A percentile compares a stretch with the other conserved stretches of the same genome.
These are phyloP conservation scores for Torulaspora gathmanii DNA, from an alignment of 805 yeast genomes.

Conservation along the genomic window DNA sequence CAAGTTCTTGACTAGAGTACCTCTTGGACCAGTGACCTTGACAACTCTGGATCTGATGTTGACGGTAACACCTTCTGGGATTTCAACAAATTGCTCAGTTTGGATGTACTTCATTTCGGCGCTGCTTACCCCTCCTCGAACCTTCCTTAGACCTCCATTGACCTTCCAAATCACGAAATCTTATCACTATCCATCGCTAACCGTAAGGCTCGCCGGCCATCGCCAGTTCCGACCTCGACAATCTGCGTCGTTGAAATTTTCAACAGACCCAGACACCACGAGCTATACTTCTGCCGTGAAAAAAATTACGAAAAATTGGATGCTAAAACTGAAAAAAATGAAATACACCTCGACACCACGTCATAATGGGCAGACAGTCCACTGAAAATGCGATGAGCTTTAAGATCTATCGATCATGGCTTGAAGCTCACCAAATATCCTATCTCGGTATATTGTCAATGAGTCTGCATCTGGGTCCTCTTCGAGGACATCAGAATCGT, in stretches of 20 bases:
- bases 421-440: constrained; percentile 54
- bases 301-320: background rate
- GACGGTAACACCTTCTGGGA: constrained; percentile 92
- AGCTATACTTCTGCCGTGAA: too few species aligned
- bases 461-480: constrained; percentile 52
- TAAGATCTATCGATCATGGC: constrained; percentile 42
- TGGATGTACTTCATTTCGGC: constrained; percentile 72
- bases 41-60: constrained; percentile 85
- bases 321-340: too few species aligned
- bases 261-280: constrained; percentile 6
- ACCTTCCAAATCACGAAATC: background rate
- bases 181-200: background rate
- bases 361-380: constrained; percentile 3
- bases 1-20: constrained; percentile 82
- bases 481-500: constrained; percentile 54
- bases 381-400: background rate
- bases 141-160: background rate
- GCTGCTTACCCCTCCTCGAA: background rate
- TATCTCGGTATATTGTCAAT: constrained; percentile 58
- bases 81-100: constrained; percentile 75
- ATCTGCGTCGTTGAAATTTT: constrained; percentile 8
- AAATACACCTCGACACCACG: background rate
- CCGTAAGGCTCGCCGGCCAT: background rate
- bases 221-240: background rate
- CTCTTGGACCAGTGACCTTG: constrained; percentile 97